Percentiles rank a stretch among this genome's conserved stretches.
These are phyloP conservation scores for Pseudevernia furfuracea DNA, from an alignment of 495 filamentous ascomycete genomes.

Conservation along the genomic window DNA sequence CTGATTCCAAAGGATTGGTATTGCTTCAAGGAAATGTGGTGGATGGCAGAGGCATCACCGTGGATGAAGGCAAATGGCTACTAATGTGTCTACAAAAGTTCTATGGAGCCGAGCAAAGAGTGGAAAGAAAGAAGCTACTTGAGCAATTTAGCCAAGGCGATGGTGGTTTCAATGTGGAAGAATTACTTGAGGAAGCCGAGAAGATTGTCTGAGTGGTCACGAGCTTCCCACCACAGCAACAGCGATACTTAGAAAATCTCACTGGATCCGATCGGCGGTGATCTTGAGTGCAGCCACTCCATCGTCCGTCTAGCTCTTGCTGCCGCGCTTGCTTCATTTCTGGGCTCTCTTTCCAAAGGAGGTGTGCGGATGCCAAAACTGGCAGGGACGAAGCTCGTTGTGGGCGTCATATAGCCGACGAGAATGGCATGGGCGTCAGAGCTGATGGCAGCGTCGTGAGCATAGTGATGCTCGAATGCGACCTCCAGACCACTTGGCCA, in stretches of 20 bases:
- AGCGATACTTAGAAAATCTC: too few relatives aligned
- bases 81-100: slow-evolving; percentile 94
- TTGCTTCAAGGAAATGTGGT: slow-evolving; percentile 76
- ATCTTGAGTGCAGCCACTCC: neutral
- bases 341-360: neutral
- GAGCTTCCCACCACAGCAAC: too few relatives aligned
- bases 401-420: neutral
- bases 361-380: neutral
- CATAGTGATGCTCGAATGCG: neutral
- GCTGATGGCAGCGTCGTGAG: neutral
- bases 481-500: neutral
- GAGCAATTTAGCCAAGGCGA: slow-evolving; percentile 77
- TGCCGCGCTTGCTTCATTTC: neutral
- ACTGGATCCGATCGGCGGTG: neutral
- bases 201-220: slow-evolving; percentile 44
- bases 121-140: slow-evolving; percentile 53
- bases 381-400: neutral
- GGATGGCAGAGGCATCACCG: slow-evolving; percentile 65
- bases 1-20: slow-evolving; percentile 63
- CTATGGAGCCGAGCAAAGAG: slow-evolving; percentile 58
- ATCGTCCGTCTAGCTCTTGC: neutral
- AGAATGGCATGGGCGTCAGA: neutral
- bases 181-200: slow-evolving; percentile 79
- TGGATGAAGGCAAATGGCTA: slow-evolving; percentile 76
- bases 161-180: slow-evolving; percentile 70